phyloP scores from a whole-genome alignment of 768 basidiomycete species.

The Solioccasus polychromus region DNA sequence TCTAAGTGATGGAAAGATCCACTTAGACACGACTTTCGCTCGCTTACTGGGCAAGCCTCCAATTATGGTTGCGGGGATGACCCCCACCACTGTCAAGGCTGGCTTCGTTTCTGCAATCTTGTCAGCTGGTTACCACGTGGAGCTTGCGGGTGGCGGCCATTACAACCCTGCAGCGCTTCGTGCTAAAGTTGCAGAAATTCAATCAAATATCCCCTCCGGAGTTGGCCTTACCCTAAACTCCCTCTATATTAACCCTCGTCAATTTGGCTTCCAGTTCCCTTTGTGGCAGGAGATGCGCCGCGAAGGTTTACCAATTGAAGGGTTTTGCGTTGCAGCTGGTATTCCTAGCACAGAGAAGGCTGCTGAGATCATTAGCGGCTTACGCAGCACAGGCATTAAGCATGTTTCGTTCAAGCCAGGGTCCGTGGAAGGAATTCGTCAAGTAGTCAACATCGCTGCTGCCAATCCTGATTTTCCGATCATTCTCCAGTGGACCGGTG shows the following conservation, averaged over 20 bases:
- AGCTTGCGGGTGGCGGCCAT: slow-evolving; percentile 97
- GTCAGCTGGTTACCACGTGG: slow-evolving; percentile 92
- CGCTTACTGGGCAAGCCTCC: slow-evolving; percentile 95
- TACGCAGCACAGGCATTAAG: slow-evolving; percentile 83
- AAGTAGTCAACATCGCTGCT: slow-evolving; percentile 93
- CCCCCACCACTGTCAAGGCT: slow-evolving; percentile 92
- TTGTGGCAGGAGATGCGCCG: slow-evolving; percentile 97
- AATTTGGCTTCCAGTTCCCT: slow-evolving; percentile 96
- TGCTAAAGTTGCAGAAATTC: slow-evolving; percentile 89
- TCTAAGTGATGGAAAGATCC: slow-evolving; percentile 80
- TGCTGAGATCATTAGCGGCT: slow-evolving; percentile 86
- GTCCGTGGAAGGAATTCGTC: slow-evolving; percentile 95
- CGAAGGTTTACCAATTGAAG: slow-evolving; percentile 94
- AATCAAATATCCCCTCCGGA: slow-evolving; percentile 77
- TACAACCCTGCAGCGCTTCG: slow-evolving; percentile 90
- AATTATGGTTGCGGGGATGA: slow-evolving; percentile 99
- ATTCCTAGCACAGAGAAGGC: slow-evolving; percentile 97
- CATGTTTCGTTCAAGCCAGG: slow-evolving; percentile 99
- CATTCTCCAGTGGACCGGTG: slow-evolving; percentile 99
- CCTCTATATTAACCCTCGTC: slow-evolving; percentile 96
- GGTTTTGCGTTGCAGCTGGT: slow-evolving; percentile 98
- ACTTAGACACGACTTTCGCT: slow-evolving; percentile 95
- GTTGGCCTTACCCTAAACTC: slow-evolving; percentile 93
- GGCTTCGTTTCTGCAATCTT: slow-evolving; percentile 94
- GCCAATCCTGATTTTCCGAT: slow-evolving; percentile 95